phyloP scores from a whole-genome alignment of 2,329 filamentous ascomycete species.

The Aspergillus ruber region DNA sequence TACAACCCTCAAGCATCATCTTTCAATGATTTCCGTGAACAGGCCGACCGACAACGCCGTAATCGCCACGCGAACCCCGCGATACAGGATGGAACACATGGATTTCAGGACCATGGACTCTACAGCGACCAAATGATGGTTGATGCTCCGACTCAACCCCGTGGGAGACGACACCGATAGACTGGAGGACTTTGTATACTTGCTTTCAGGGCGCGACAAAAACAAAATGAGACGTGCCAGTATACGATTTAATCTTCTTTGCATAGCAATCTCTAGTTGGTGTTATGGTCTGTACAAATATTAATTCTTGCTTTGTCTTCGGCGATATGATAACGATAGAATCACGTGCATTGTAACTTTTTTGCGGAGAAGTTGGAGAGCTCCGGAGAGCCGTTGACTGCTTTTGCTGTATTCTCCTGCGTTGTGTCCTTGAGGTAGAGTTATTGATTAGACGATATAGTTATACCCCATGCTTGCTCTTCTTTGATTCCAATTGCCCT shows the following conservation, averaged over 20 bases:
- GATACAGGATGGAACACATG: conserved; percentile 34
- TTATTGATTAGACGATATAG: background rate
- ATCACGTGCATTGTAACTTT: conserved; percentile 22
- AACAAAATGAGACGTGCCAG: no score
- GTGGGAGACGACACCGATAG: conserved; percentile 15
- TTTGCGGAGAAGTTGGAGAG: conserved; percentile 21
- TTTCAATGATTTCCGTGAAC: conserved; percentile 33
- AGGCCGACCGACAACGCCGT: conserved; percentile 34
- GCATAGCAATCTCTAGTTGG: background rate
- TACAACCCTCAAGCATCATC: conserved; percentile 10
- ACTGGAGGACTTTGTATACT: background rate
- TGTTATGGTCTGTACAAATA: background rate
- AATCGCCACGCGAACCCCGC: conserved; percentile 29
- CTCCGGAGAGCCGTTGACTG: background rate
- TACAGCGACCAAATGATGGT: conserved; percentile 39
- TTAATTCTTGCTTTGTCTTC: background rate
- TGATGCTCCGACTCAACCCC: conserved; percentile 24
- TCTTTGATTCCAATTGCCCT: background rate
- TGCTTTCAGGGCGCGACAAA: no score
- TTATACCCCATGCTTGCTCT: background rate
- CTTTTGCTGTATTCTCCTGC: background rate
- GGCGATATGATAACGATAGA: conserved; percentile 11
- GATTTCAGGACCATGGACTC: conserved; percentile 27
- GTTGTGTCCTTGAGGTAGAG: background rate
- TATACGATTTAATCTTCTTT: no score